These are phyloP conservation scores for Teratosphaeria destructans DNA, from an alignment of 2,329 filamentous ascomycete genomes.

Conservation along the genomic window DNA sequence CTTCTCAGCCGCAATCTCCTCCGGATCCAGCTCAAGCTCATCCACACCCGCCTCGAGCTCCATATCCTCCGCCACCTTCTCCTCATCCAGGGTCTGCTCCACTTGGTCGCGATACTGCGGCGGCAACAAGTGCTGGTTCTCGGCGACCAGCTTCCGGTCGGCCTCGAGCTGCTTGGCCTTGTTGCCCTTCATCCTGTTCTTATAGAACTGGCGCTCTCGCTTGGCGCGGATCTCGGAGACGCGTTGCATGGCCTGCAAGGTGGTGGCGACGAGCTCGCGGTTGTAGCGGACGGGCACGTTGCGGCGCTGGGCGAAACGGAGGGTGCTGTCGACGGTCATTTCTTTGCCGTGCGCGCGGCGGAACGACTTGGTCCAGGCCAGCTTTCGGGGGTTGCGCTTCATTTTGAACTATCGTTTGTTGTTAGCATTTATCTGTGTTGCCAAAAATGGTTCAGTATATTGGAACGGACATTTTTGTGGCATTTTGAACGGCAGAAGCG, in stretches of 20 bases:
- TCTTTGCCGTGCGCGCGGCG: conserved; percentile 69
- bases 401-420: conserved; percentile 63
- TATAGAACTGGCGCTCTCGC: conserved; percentile 87
- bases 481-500: conserved; percentile 59
- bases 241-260: conserved; percentile 83
- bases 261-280: conserved; percentile 78
- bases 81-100: conserved; percentile 45
- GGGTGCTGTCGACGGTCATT: conserved; percentile 87
- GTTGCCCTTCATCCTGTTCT: conserved; percentile 85
- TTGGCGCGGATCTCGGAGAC: conserved; percentile 73
- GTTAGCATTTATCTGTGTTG: background rate
- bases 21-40: conserved; percentile 28
- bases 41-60: conserved; percentile 16
- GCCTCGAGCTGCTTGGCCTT: conserved; percentile 67
- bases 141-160: conserved; percentile 78
- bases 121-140: conserved; percentile 87
- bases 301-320: conserved; percentile 83
- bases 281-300: conserved; percentile 95
- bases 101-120: conserved; percentile 35
- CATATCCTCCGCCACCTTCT: conserved; percentile 46
- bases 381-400: conserved; percentile 94
- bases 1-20: conserved; percentile 31
- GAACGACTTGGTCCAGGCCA: conserved; percentile 95
- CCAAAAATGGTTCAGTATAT: background rate
- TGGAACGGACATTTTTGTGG: conserved; percentile 43